These are phyloP conservation scores for Colletotrichum falcatum DNA, from an alignment of 2,329 filamentous ascomycete genomes.

Conservation along the genomic window DNA sequence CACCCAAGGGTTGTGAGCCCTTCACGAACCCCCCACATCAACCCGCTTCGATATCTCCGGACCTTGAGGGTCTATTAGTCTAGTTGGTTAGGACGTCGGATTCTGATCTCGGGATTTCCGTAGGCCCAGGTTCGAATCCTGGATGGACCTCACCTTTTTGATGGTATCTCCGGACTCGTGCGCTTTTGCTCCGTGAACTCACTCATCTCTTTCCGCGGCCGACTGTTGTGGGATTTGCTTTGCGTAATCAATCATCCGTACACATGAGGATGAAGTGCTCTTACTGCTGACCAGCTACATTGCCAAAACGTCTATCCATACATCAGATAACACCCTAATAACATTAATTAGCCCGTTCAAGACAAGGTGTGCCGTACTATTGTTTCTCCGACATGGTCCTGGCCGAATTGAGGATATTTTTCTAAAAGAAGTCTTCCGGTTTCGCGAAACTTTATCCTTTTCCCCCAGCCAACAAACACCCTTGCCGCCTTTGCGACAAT, in stretches of 20 bases:
- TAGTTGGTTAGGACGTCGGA: constrained; percentile 42
- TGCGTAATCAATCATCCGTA: background rate
- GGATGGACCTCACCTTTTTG: constrained; percentile 36
- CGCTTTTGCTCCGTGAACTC: background rate
- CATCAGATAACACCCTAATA: background rate
- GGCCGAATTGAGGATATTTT: no score
- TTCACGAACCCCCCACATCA: accelerated
- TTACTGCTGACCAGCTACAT: background rate
- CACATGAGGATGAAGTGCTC: background rate
- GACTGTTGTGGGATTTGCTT: background rate
- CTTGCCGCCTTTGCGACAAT: background rate
- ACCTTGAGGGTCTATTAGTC: constrained; percentile 33
- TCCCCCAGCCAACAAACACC: background rate
- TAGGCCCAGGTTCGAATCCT: constrained; percentile 41
- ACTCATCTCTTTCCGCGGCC: background rate
- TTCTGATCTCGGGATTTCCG: constrained; percentile 38
- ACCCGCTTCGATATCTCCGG: background rate
- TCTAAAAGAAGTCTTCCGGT: no score
- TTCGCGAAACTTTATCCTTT: background rate
- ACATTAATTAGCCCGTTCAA: no score
- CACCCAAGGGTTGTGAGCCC: background rate
- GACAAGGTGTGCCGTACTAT: no score
- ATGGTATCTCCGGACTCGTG: background rate
- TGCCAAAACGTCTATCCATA: background rate
- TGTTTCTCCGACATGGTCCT: no score